phyloP scores from a whole-genome alignment of 345 rosid species.

The Brassica juncea region DNA sequence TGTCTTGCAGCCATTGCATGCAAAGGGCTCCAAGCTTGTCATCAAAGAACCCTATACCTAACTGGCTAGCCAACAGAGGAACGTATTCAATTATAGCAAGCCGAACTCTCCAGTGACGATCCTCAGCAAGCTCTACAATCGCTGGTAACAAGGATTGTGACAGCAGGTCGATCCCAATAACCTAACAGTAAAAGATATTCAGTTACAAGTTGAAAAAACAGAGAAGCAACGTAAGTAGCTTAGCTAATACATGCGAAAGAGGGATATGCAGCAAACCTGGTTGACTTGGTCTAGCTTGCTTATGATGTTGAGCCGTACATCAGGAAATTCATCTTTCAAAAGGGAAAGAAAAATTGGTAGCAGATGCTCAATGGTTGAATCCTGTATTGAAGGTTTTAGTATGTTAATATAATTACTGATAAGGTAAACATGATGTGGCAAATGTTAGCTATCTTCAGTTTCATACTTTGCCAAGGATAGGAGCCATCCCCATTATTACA shows the following conservation, averaged over 20 bases:
- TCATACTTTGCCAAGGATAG: slow-evolving; percentile 64
- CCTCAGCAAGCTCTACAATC: neutral
- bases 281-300: slow-evolving; percentile 99
- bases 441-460: slow-evolving; percentile 28
- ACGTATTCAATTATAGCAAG: neutral
- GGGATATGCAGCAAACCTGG: slow-evolving; percentile 52
- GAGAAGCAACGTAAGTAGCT: neutral
- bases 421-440: neutral
- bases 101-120: neutral
- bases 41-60: neutral
- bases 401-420: neutral
- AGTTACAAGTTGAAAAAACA: neutral
- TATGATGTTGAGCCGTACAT: slow-evolving; percentile 34
- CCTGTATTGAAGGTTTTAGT: slow-evolving; percentile 46
- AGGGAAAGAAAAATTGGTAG: slow-evolving; percentile 94
- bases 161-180: neutral
- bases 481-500: slow-evolving; percentile 98
- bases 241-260: neutral
- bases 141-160: neutral
- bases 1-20: neutral
- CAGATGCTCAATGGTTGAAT: slow-evolving; percentile 94
- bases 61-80: neutral
- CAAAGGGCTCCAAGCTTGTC: neutral
- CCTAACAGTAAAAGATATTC: neutral
- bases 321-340: slow-evolving; percentile 32